Evolutionary conservation across 768 basidiomycete species (phyloP).

Genomic region (Lentinula guzmanii): DNA sequence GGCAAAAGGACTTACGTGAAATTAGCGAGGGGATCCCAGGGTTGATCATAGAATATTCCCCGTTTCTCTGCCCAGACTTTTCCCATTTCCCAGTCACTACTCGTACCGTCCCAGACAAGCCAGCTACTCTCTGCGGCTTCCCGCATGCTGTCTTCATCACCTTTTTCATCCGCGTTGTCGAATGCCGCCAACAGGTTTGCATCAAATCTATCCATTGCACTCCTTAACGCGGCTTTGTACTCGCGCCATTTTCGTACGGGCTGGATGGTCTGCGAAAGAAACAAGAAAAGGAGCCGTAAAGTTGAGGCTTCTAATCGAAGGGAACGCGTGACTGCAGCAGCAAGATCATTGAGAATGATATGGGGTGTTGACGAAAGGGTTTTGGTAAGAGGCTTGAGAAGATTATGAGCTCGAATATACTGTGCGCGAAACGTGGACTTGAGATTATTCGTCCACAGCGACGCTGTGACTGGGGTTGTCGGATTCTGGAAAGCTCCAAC

Average conservation of each 20-base stretch:
- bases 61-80: conserved; percentile 95
- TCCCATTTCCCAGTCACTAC: conserved; percentile 82
- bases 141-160: conserved; percentile 72
- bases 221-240: conserved; percentile 58
- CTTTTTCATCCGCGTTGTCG: conserved; percentile 73
- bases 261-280: conserved; percentile 65
- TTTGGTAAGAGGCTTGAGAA: conserved; percentile 55
- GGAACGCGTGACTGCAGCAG: conserved; percentile 33
- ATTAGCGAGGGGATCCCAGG: conserved; percentile 81
- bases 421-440: conserved; percentile 40
- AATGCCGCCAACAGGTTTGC: conserved; percentile 82
- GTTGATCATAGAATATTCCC: conserved; percentile 87
- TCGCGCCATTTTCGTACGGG: conserved; percentile 66
- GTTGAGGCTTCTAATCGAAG: conserved; percentile 57
- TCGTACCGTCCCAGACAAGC: conserved; percentile 64
- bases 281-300: conserved; percentile 67
- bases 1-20: conserved; percentile 49
- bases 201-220: conserved; percentile 86
- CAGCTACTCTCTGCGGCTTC: conserved; percentile 81
- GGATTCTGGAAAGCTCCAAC: conserved; percentile 21
- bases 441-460: background rate
- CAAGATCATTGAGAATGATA: conserved; percentile 56
- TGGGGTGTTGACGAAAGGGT: conserved; percentile 61
- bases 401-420: conserved; percentile 59
- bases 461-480: conserved; percentile 13